Percentiles rank a stretch among this genome's conserved stretches.
These are phyloP conservation scores for Psilocybe cyanescens DNA, from an alignment of 768 basidiomycete species.

Conservation along the genomic window DNA sequence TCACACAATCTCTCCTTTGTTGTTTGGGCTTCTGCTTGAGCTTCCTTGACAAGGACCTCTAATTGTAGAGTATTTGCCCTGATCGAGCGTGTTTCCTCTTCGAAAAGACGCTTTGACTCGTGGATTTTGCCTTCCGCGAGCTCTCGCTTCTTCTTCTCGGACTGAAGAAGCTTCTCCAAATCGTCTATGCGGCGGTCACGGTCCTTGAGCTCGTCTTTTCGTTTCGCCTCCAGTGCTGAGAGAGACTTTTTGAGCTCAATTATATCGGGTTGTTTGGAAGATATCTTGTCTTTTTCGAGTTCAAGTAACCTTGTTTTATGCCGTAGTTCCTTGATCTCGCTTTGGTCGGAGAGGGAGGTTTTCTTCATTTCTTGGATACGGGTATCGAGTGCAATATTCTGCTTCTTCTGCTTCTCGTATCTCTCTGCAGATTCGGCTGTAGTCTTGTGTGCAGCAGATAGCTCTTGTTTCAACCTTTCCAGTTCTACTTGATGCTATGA, in stretches of 20 bases:
- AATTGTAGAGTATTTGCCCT: constrained; percentile 35
- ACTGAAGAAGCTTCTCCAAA: constrained; percentile 51
- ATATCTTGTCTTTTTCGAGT: constrained; percentile 55
- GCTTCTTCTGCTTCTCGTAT: constrained; percentile 66
- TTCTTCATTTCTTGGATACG: constrained; percentile 68
- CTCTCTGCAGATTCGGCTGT: constrained; percentile 55
- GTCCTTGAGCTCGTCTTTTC: constrained; percentile 58
- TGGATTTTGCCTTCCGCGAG: constrained; percentile 45
- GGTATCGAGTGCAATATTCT: constrained; percentile 57
- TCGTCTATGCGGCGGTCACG: constrained; percentile 58
- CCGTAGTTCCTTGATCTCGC: constrained; percentile 66
- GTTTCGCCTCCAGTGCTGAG: constrained; percentile 49
- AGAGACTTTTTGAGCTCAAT: constrained; percentile 54
- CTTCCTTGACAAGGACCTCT: constrained; percentile 39
- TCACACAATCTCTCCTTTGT: constrained; percentile 34
- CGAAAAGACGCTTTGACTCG: constrained; percentile 44
- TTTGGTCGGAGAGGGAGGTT: constrained; percentile 48
- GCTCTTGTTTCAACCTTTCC: constrained; percentile 63
- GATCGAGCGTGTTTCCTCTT: constrained; percentile 42
- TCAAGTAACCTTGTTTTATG: constrained; percentile 61
- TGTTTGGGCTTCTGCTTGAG: constrained; percentile 38
- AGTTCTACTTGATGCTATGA: constrained; percentile 61
- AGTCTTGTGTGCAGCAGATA: constrained; percentile 49
- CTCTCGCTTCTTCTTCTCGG: constrained; percentile 57
- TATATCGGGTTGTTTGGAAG: constrained; percentile 54